Conservation (phyloP, 768 basidiomycete species). For the Mycena floridula region DNA sequence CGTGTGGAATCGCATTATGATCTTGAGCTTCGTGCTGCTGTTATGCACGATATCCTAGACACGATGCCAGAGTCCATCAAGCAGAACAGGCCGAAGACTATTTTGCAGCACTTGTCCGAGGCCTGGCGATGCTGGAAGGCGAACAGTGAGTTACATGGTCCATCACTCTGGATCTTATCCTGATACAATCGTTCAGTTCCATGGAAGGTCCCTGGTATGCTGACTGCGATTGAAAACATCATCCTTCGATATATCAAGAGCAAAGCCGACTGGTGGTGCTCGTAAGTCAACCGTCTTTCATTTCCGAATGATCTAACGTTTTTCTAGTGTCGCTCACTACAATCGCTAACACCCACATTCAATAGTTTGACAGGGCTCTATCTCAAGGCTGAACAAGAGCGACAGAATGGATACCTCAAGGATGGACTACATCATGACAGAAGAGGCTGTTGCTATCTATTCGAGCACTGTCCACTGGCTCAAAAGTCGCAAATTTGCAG, state of each 20-base stretch:
- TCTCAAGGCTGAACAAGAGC: constrained; percentile 73
- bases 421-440: constrained; percentile 80
- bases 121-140: constrained; percentile 99
- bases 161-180: neutral
- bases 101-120: constrained; percentile 95
- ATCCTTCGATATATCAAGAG: constrained; percentile 97
- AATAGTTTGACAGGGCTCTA: constrained; percentile 55
- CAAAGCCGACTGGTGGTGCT: constrained; percentile 99
- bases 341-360: constrained; percentile 72
- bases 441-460: constrained; percentile 98
- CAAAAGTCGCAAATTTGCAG: constrained; percentile 95
- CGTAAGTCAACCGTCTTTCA: constrained; percentile 45
- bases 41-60: constrained; percentile 99
- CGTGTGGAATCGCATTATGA: constrained; percentile 99
- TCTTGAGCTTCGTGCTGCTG: constrained; percentile 92
- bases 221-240: constrained; percentile 98
- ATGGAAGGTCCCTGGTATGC: constrained; percentile 99
- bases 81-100: constrained; percentile 99
- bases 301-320: neutral
- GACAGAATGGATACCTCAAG: neutral
- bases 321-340: constrained; percentile 81
- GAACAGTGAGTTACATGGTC: constrained; percentile 51
- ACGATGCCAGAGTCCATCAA: constrained; percentile 99
- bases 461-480: constrained; percentile 99
- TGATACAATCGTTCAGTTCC: constrained; percentile 50